Conservation (phyloP, 331 rosid genomes). For the Quercus lobata region DNA sequence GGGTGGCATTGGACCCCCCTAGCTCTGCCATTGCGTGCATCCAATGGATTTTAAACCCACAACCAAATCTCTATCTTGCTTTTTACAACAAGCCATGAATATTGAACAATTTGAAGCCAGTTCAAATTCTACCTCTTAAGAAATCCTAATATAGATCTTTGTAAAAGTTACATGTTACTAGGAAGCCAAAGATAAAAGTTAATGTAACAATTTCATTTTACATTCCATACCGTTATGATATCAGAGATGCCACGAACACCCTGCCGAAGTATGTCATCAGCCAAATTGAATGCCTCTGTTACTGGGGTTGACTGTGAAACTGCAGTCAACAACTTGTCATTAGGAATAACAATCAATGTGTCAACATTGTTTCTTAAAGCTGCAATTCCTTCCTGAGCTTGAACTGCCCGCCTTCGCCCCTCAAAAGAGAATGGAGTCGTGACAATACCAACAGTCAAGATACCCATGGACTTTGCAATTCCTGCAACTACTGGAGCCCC, state of each 20-base stretch:
- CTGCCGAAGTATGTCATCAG: conserved; percentile 97
- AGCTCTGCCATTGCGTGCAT: too few species aligned
- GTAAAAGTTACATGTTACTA: not conserved
- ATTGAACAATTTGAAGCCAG: not conserved
- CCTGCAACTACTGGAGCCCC: conserved; percentile 98
- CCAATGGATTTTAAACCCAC: too few species aligned
- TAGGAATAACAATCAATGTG: conserved; percentile 94
- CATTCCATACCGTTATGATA: conserved; percentile 45
- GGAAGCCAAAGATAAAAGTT: not conserved
- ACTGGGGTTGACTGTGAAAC: conserved; percentile 96
- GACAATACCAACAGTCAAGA: conserved; percentile 94
- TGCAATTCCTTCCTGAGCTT: conserved; percentile 99
- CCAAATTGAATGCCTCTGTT: conserved; percentile 95
- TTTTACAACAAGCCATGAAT: not conserved
- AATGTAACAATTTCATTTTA: not conserved
- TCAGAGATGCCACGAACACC: conserved; percentile 99
- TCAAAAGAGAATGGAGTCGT: conserved; percentile 98
- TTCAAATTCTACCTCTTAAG: not conserved
- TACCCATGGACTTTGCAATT: conserved; percentile 93
- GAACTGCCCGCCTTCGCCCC: conserved; percentile 97
- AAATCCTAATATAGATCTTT: not conserved
- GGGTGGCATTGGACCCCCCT: too few species aligned
- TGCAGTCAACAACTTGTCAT: conserved; percentile 94
- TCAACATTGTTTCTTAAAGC: conserved; percentile 94
- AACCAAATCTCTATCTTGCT: too few species aligned